Evolutionary conservation across 768 basidiomycete species (phyloP).

Genomic region (Phlegmacium glaucopus): DNA sequence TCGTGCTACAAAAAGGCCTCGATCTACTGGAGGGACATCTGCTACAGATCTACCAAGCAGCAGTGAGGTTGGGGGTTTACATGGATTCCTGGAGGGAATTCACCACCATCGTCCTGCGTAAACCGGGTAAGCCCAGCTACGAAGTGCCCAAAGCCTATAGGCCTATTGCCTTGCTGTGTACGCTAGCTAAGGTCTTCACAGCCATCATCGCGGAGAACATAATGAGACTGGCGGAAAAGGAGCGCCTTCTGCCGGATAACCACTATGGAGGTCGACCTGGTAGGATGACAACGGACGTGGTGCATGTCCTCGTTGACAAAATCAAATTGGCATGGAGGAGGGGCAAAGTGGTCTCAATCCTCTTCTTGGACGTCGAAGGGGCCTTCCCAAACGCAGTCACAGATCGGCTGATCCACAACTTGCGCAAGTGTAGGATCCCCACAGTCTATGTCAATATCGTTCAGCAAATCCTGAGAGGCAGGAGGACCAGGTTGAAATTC

Average conservation of each 20-base stretch:
- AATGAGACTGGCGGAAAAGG: slow-evolving; percentile 17
- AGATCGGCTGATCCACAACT: slow-evolving; percentile 24
- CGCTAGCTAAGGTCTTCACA: slow-evolving; percentile 23
- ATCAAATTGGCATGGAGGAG: slow-evolving; percentile 34
- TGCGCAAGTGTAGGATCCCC: slow-evolving; percentile 22
- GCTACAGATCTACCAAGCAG: neutral
- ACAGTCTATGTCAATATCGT: slow-evolving; percentile 12
- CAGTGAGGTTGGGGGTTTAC: neutral
- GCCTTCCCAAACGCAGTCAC: slow-evolving; percentile 36
- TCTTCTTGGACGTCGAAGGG: slow-evolving; percentile 39
- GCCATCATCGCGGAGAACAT: slow-evolving; percentile 16
- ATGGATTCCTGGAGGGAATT: too few relatives aligned
- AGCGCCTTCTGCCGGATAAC: slow-evolving; percentile 21
- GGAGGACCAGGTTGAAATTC: slow-evolving; percentile 2
- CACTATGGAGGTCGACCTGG: slow-evolving; percentile 37
- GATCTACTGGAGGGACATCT: neutral
- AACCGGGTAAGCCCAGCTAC: slow-evolving; percentile 21
- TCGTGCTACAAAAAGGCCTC: neutral
- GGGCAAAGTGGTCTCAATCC: slow-evolving; percentile 25
- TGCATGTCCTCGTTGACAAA: slow-evolving; percentile 25
- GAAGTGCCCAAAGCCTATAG: slow-evolving; percentile 23
- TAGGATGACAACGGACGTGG: slow-evolving; percentile 29
- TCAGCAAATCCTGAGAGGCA: slow-evolving; percentile 12
- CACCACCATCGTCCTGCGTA: neutral
- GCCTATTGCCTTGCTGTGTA: slow-evolving; percentile 31